Conservation (phyloP, 495 filamentous ascomycete genomes). For the Xylaria intraflava region DNA sequence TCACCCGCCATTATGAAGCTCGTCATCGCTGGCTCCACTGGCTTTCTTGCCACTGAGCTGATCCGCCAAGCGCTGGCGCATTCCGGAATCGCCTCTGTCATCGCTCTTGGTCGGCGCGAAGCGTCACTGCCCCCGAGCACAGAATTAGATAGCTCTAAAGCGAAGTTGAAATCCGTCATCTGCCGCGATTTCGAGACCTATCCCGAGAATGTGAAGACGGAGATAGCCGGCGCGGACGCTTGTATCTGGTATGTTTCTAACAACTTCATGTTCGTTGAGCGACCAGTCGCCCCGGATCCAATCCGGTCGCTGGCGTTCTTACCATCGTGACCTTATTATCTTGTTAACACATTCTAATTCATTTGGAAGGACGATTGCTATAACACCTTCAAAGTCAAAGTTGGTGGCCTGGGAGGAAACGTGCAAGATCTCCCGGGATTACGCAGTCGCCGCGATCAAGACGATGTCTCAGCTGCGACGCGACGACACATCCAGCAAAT, state of each 20-base stretch:
- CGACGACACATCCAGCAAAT: constrained; percentile 16
- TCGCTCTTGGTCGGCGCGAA: constrained; percentile 35
- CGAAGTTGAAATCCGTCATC: constrained; percentile 38
- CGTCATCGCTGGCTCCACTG: constrained; percentile 44
- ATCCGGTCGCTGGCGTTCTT: neutral
- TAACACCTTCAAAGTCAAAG: constrained; percentile 33
- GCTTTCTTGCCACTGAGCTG: constrained; percentile 44
- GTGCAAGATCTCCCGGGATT: constrained; percentile 37
- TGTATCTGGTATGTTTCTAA: constrained; percentile 43
- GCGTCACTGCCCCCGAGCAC: constrained; percentile 4
- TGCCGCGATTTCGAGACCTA: constrained; percentile 40
- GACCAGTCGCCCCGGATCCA: too few species aligned
- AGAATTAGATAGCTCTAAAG: neutral
- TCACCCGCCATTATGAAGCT: constrained; percentile 40
- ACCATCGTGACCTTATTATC: neutral
- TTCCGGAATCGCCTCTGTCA: constrained; percentile 34
- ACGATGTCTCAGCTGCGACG: constrained; percentile 24
- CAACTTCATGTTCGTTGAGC: neutral
- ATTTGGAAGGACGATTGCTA: constrained; percentile 34
- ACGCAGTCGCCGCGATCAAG: constrained; percentile 34
- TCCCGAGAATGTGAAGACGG: constrained; percentile 30
- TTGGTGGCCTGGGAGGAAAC: constrained; percentile 30
- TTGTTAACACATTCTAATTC: neutral
- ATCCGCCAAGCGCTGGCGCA: constrained; percentile 37
- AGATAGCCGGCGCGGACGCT: constrained; percentile 42